These are phyloP conservation scores for Zygosaccharomyces sapae DNA, from an alignment of 1,139 yeast species.

Conservation along the genomic window DNA sequence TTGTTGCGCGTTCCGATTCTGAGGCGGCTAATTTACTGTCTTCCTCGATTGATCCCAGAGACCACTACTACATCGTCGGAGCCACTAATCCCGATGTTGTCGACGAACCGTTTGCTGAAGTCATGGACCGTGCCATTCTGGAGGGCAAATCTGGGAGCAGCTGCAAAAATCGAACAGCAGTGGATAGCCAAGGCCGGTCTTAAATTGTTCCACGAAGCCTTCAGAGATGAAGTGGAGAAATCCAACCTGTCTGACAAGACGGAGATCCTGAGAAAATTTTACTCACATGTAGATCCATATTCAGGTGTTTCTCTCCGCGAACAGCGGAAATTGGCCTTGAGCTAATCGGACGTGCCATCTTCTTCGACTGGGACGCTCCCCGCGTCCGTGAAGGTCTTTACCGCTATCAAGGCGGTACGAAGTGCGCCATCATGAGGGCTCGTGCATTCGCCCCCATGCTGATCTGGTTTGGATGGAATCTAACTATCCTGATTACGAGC, in stretches of 20 bases:
- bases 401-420: constrained; percentile 94
- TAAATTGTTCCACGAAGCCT: constrained; percentile 88
- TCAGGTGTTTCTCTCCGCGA: constrained; percentile 72
- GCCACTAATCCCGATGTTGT: constrained; percentile 78
- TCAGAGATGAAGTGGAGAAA: constrained; percentile 76
- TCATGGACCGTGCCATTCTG: constrained; percentile 77
- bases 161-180: constrained; percentile 72
- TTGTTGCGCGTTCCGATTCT: constrained; percentile 94
- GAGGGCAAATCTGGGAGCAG: constrained; percentile 63
- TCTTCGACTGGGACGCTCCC: constrained; percentile 97
- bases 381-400: constrained; percentile 97
- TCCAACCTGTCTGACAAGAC: constrained; percentile 55
- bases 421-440: constrained; percentile 96
- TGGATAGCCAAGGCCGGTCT: constrained; percentile 85
- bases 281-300: constrained; percentile 66
- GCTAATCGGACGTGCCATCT: constrained; percentile 76
- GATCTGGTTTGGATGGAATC: constrained; percentile 99
- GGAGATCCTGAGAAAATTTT: constrained; percentile 61
- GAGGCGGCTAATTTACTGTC: constrained; percentile 95
- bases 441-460: constrained; percentile 94
- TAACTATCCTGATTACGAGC: constrained; percentile 87
- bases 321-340: constrained; percentile 74
- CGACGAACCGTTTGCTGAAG: constrained; percentile 58
- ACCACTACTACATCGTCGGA: constrained; percentile 89
- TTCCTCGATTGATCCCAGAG: constrained; percentile 90